These are phyloP conservation scores for Calamus simplicifolius DNA, from an alignment of 176 grass and related monocot genomes.

Conservation along the genomic window DNA sequence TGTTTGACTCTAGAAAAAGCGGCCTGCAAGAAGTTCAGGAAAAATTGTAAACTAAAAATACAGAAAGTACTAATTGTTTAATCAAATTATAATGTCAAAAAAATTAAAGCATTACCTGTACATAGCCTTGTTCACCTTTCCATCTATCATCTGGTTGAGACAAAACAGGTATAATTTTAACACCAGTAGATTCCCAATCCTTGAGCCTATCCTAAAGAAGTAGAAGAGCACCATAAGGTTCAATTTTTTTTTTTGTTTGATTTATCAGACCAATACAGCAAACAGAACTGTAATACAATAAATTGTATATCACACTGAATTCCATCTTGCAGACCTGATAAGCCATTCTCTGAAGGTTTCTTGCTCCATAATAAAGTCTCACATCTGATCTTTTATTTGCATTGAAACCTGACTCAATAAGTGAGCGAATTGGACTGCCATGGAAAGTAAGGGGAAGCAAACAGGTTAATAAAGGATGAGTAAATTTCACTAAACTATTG, in stretches of 20 bases:
- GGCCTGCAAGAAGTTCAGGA: slow-evolving; percentile 32
- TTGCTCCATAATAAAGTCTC: slow-evolving; percentile 90
- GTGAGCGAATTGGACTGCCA: slow-evolving; percentile 69
- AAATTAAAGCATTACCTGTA: slow-evolving; percentile 29
- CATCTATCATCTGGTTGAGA: slow-evolving; percentile 37
- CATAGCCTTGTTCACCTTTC: slow-evolving; percentile 37
- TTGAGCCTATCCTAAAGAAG: slow-evolving; percentile 42
- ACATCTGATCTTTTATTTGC: slow-evolving; percentile 63
- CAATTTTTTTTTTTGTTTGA: too few relatives aligned
- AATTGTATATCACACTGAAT: too few relatives aligned
- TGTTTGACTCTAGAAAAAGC: slow-evolving; percentile 60
- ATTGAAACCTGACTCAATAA: slow-evolving; percentile 71
- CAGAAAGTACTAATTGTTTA: too few relatives aligned
- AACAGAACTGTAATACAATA: too few relatives aligned
- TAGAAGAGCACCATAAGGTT: slow-evolving; percentile 3
- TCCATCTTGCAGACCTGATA: slow-evolving; percentile 29
- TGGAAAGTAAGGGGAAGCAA: slow-evolving; percentile 1
- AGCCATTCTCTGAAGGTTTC: slow-evolving; percentile 69
- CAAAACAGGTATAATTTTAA: slow-evolving; percentile 38
- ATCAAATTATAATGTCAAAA: too few relatives aligned
- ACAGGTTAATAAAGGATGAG: not conserved
- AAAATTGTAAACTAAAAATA: too few relatives aligned
- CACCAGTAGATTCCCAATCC: slow-evolving; percentile 41
- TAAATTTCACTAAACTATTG: not conserved
- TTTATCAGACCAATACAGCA: too few relatives aligned